Conservation (phyloP, 352 stramenopile genomes). For the Pythium sukuiense region DNA sequence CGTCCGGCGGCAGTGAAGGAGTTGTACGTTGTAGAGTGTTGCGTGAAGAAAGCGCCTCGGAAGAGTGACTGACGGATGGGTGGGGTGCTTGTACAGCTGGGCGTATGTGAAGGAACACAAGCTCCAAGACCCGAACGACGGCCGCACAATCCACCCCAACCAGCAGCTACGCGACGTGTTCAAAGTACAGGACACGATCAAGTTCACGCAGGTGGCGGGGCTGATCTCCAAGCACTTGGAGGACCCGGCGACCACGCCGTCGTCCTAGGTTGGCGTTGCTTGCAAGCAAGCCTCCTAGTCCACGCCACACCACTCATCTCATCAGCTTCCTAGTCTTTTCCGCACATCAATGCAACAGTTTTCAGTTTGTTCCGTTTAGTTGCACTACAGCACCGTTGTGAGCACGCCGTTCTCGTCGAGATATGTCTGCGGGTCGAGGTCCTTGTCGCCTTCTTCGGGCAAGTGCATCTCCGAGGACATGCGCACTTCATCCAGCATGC, state of each 20-base stretch:
- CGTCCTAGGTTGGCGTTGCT: not conserved
- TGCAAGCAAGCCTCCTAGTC: no score
- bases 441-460: conserved; percentile 26
- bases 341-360: not conserved
- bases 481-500: conserved; percentile 71
- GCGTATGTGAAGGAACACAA: conserved; percentile 75
- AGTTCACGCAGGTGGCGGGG: conserved; percentile 73
- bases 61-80: not conserved
- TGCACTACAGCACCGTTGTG: conserved; percentile 36
- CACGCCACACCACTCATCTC: not conserved
- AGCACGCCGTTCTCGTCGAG: conserved; percentile 72
- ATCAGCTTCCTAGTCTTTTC: not conserved
- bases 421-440: conserved; percentile 61
- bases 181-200: conserved; percentile 55
- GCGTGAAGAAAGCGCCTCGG: conserved; percentile 3
- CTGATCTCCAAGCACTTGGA: conserved; percentile 73
- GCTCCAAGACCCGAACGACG: conserved; percentile 69
- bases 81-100: conserved; percentile 39
- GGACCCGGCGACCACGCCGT: conserved; percentile 8
- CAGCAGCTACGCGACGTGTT: conserved; percentile 68
- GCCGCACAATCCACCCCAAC: conserved; percentile 71
- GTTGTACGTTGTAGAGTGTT: conserved; percentile 49
- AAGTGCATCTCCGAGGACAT: conserved; percentile 54
- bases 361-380: not conserved
- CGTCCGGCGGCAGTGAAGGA: conserved; percentile 71